Base-by-base conservation (phyloP, 1,284 basidiomycete species). In the Singerocomus inundabilis region DNA sequence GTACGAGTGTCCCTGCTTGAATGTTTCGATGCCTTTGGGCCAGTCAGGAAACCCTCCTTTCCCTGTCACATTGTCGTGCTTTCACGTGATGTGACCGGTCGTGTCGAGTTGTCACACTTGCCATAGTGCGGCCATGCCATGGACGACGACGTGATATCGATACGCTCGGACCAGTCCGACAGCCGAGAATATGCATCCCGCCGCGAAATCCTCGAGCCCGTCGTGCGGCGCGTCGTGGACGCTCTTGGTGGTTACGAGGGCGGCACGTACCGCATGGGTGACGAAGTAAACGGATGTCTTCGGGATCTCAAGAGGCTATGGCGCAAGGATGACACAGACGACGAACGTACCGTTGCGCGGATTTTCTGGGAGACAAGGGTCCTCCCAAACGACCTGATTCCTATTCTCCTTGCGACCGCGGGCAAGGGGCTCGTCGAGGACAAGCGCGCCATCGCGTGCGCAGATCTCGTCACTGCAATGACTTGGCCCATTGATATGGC, bases 401-500 rank as follows among this genome's bases (percentile, higher is more conserved):
- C 90, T 13, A 88, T 98, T 48, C 74, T 98, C 18, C 77, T 90
- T 46, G 82, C 84, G 55, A 90, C 88, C 0, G 87, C 88, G 0
- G 86, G 85, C 12, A 81, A 82, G 55, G 90, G 91, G 11, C 73
- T 80, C 21, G 82, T 86, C 41, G 90, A 85, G 64, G 91, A 85
- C 73, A 92, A 91, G 64, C 81, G 93, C 43, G 89, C 92, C 0
- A 79, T 97, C 21, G 84, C 89, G 3, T 91, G 88, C 57, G 88
- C 84, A 7, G 95, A 98, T 66, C 75, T 98, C 25, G 85, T 96
- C 62, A 91, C 91, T 0, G 93, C 93, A 0, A 89, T 98, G 85
- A 98, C 93, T 4, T 98, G 94, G 94, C 95, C 95, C 1, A 95
- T 98, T 52, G 91, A 98, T 70, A 75, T 97, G 52, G 88, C 90